Conservation (phyloP, 1,284 basidiomycete genomes). For the Boletus nobilissimus region DNA sequence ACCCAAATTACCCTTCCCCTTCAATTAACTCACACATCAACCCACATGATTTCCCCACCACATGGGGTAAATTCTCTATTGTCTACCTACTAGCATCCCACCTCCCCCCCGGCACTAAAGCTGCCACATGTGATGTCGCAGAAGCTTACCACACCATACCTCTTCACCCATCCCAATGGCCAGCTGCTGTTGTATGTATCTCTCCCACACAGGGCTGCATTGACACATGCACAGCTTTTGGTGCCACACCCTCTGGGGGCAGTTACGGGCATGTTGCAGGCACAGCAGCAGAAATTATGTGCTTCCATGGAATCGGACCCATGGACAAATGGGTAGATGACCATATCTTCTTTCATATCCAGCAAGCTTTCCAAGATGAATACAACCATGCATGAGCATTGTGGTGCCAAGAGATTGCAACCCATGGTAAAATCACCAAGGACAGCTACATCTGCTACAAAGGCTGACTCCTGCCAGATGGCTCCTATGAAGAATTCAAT, state of each 20-base stretch:
- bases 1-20: no score
- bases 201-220: not conserved
- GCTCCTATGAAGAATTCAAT: not conserved
- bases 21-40: no score
- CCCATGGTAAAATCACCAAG: not conserved
- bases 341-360: not conserved
- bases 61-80: no score
- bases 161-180: no score
- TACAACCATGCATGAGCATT: not conserved
- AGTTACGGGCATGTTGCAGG: slow-evolving; percentile 49
- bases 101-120: no score
- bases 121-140: no score
- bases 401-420: not conserved
- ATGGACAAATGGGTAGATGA: not conserved
- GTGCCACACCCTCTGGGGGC: slow-evolving; percentile 45
- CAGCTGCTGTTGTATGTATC: no score
- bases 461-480: not conserved
- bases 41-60: no score
- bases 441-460: not conserved
- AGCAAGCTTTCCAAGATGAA: not conserved
- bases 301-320: not conserved
- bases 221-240: slow-evolving; percentile 30
- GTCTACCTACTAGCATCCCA: no score
- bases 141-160: no score
- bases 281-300: slow-evolving; percentile 29